A percentile compares a stretch with the other conserved stretches of the same genome.
Conservation (phyloP, 208 protist species). For the Trypanosoma platydactyli region DNA sequence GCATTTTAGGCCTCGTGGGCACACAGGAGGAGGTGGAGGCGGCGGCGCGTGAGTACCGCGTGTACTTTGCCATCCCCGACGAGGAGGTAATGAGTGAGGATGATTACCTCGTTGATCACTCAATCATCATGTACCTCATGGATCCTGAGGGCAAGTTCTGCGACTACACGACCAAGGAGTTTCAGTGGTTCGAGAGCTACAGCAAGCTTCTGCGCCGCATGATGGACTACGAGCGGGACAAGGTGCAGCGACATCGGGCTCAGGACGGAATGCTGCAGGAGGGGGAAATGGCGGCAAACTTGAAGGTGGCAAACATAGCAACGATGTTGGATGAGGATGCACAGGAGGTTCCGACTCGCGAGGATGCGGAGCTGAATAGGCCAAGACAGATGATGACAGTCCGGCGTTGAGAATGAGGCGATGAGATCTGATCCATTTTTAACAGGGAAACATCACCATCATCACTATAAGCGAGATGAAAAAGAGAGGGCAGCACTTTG, state of each 20-base stretch:
- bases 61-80: constrained; percentile 89
- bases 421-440: constrained; percentile 21
- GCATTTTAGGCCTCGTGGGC: constrained; percentile 91
- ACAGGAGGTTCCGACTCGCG: constrained; percentile 11
- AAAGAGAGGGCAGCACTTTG: constrained; percentile 3
- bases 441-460: constrained; percentile 17
- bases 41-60: constrained; percentile 85
- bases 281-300: constrained; percentile 45
- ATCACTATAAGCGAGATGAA: constrained; percentile 1
- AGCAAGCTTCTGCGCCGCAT: constrained; percentile 79
- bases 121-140: constrained; percentile 94
- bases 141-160: constrained; percentile 86
- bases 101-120: constrained; percentile 96
- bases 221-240: constrained; percentile 72
- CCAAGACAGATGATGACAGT: constrained; percentile 17
- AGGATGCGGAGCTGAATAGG: constrained; percentile 4
- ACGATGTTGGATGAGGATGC: constrained; percentile 50
- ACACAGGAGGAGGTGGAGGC: constrained; percentile 77
- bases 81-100: constrained; percentile 75
- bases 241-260: constrained; percentile 35
- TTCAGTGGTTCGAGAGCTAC: constrained; percentile 84
- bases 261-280: constrained; percentile 23
- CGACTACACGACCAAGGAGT: constrained; percentile 91
- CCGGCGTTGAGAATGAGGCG: constrained; percentile 29
- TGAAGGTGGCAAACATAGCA: constrained; percentile 55